These are phyloP conservation scores for Nepenthes gracilis DNA, from an alignment of 148 eudicot genomes.

Conservation along the genomic window DNA sequence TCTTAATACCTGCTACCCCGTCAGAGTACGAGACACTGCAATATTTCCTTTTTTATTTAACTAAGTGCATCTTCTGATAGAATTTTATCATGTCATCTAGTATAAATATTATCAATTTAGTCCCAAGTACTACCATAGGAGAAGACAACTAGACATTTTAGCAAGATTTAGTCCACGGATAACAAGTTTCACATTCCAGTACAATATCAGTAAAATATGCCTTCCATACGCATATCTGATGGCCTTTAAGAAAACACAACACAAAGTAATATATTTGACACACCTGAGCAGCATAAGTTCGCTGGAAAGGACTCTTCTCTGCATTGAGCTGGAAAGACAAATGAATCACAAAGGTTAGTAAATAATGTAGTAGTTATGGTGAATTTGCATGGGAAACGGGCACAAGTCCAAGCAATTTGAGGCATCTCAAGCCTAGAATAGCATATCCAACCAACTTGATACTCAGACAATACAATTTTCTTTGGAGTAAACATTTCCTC, in stretches of 20 bases:
- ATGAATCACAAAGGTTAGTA: slow-evolving; percentile 1
- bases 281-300: slow-evolving; percentile 69
- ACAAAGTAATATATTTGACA: not conserved
- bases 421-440: not conserved
- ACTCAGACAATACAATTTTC: not conserved
- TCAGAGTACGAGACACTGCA: no score
- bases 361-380: not conserved
- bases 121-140: no score
- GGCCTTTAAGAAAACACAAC: not conserved
- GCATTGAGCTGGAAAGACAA: slow-evolving; percentile 49
- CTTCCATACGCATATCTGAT: not conserved
- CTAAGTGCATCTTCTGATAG: no score
- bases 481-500: no score
- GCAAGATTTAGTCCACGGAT: no score
- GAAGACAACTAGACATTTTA: no score
- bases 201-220: no score
- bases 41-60: no score
- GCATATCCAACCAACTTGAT: not conserved
- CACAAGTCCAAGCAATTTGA: not conserved
- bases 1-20: no score
- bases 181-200: no score
- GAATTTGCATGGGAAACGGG: not conserved
- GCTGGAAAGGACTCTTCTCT: slow-evolving; percentile 76
- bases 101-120: no score
- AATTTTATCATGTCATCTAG: no score